A percentile compares a stretch with the other conserved stretches of the same genome.
These are phyloP conservation scores for Eimeria nieschulzi DNA, from an alignment of 169 alveolate genomes.

Conservation along the genomic window DNA sequence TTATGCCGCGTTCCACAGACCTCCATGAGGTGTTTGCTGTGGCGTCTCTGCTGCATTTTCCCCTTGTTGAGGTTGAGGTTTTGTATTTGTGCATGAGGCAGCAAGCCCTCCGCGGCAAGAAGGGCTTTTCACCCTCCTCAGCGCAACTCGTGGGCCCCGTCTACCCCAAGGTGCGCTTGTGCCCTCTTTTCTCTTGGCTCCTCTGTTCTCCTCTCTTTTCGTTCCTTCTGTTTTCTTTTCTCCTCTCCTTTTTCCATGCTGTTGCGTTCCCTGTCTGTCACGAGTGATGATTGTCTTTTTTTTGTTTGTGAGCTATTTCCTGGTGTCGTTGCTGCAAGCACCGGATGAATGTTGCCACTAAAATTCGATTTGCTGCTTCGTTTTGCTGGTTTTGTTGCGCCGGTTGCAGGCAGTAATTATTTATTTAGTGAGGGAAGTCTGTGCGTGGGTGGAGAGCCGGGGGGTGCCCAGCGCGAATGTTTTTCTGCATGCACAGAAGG, in stretches of 20 bases:
- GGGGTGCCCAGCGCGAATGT: background rate
- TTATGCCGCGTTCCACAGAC: slow-evolving; percentile 61
- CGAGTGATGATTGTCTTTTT: no score
- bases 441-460: slow-evolving; percentile 7
- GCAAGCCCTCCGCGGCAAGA: no score
- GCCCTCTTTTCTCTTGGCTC: no score
- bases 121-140: no score
- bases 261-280: no score
- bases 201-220: no score
- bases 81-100: background rate
- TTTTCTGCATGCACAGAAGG: background rate
- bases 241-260: no score
- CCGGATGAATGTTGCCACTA: background rate
- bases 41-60: slow-evolving; percentile 40
- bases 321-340: background rate
- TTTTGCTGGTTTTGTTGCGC: background rate
- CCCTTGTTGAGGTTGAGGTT: slow-evolving; percentile 43
- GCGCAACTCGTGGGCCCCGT: background rate
- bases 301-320: no score
- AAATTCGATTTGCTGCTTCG: background rate
- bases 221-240: no score
- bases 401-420: background rate
- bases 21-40: slow-evolving; percentile 46
- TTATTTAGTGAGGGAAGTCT: background rate
- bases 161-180: background rate